Evolutionary conservation across 352 stramenopile genomes (phyloP).

Genomic region (Phytophthora litchii): DNA sequence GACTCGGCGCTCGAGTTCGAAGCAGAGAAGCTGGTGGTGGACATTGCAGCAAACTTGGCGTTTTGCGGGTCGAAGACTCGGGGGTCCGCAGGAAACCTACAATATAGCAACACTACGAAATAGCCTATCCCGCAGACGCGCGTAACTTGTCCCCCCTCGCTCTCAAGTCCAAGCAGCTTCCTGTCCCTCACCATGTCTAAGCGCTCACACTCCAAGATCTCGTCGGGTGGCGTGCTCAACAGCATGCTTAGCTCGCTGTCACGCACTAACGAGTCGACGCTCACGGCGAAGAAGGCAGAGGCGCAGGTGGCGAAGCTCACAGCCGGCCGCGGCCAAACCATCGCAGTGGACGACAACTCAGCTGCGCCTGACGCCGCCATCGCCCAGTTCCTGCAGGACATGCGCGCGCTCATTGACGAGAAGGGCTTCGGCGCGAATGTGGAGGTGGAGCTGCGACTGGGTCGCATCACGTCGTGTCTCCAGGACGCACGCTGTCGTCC

Average conservation of each 20-base stretch:
- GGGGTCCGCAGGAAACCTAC: conserved; percentile 2
- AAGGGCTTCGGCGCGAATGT: conserved; percentile 79
- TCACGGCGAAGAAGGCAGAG: conserved; percentile 77
- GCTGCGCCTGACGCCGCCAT: conserved; percentile 77
- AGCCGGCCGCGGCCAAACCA: conserved; percentile 70
- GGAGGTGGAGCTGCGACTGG: conserved; percentile 85
- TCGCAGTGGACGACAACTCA: conserved; percentile 71
- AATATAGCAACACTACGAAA: background rate
- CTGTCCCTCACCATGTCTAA: conserved; percentile 58
- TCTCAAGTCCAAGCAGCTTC: conserved; percentile 12
- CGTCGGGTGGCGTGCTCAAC: conserved; percentile 47
- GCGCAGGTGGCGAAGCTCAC: conserved; percentile 77
- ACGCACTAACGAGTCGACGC: conserved; percentile 75
- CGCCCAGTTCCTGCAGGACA: conserved; percentile 80
- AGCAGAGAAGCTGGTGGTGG: no score
- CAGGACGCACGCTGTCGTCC: conserved; percentile 76
- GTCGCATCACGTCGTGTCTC: conserved; percentile 79
- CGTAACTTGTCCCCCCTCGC: conserved; percentile 12
- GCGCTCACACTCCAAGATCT: conserved; percentile 58
- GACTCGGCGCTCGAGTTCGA: no score
- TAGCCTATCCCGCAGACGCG: background rate
- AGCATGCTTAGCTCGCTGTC: conserved; percentile 80
- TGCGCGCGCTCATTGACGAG: conserved; percentile 78
- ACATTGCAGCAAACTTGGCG: no score
- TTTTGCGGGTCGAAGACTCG: background rate